These are phyloP conservation scores for Asterochloris erici DNA, from an alignment of 139 green algal genomes.

Conservation along the genomic window DNA sequence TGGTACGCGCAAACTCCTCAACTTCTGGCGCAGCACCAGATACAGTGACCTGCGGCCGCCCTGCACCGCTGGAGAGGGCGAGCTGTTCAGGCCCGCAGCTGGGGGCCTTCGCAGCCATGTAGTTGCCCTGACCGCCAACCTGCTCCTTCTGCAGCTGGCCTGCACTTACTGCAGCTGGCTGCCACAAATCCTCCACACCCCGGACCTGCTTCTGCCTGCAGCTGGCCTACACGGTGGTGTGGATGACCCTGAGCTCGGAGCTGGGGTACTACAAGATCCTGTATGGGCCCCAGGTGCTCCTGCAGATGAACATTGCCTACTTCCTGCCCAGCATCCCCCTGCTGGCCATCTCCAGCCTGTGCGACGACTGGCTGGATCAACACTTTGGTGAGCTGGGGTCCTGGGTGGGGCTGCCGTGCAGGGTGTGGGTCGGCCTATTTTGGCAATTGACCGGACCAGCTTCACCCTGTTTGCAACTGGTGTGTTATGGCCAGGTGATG, in stretches of 20 bases:
- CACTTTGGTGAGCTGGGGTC: constrained; percentile 25
- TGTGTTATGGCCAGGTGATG: background rate
- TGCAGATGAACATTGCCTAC: constrained; percentile 77
- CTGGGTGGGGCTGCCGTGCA: no score
- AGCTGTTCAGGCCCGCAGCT: no score
- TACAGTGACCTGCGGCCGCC: no score
- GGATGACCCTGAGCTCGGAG: constrained; percentile 63
- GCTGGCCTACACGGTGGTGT: constrained; percentile 62
- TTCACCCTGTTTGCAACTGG: no score
- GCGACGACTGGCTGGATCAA: constrained; percentile 56
- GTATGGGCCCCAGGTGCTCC: constrained; percentile 63
- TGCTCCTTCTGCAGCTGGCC: no score
- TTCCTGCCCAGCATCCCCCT: constrained; percentile 76
- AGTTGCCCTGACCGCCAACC: background rate
- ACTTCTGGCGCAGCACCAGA: no score
- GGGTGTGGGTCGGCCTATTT: no score
- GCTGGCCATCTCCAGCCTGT: constrained; percentile 45
- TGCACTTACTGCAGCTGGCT: background rate
- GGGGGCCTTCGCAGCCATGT: no score
- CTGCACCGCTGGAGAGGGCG: no score
- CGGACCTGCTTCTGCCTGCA: constrained; percentile 12
- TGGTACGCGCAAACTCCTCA: no score
- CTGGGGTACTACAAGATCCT: constrained; percentile 65
- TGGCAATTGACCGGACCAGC: no score
- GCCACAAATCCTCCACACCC: background rate